Base-by-base conservation (phyloP, 495 filamentous ascomycete species). In the Trichoderma erinaceum region DNA sequence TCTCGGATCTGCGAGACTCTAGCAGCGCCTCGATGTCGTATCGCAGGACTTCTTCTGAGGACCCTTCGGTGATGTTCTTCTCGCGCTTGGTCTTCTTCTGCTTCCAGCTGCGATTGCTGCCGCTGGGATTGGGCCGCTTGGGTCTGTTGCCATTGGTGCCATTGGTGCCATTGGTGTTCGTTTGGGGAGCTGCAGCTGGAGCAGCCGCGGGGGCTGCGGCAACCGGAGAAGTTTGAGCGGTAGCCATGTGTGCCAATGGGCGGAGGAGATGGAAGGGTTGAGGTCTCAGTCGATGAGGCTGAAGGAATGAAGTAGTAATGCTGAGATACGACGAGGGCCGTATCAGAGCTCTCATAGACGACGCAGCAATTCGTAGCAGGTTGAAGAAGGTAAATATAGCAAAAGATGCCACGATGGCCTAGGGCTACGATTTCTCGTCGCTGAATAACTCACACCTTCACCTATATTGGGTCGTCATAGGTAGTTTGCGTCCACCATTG, bases 41-140 rank as follows among this genome's bases (percentile, higher is more conserved):
- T 15, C 87, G 78, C 29, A 97, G 80, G 35, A 96, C 86, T 70
- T 95, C 90, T 67, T 97, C 92, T 58, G 82, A 80, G 0, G 85
- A 84, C 15, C 89, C 87, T 43, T 82, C 81, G 65, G 80, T 81
- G 52, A 78, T 80, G 5, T 77, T 78, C 68, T 80, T 80, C 70
- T 80, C 80, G 77, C 86, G 87, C 76, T 84, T 83, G 71, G 79
- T 86, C 75, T 83, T 86, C 72, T 80, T 83, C 69, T 75, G 81
- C 72, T 85, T 83, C 74, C 67, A 66, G 27, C 16, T 66, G 21
- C 65, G 56, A 18, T 61, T 61, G 56, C 16, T 61, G 56, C 56
- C 25, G 25, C 56, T 18, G 56, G 56, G 56, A 10, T 61, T 61
- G 11, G 56, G 56, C 13, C 56, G 56, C 56, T 61, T 61, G 25